Conservation (phyloP, 2,329 filamentous ascomycete genomes). For the Plenodomus biglobosus region DNA sequence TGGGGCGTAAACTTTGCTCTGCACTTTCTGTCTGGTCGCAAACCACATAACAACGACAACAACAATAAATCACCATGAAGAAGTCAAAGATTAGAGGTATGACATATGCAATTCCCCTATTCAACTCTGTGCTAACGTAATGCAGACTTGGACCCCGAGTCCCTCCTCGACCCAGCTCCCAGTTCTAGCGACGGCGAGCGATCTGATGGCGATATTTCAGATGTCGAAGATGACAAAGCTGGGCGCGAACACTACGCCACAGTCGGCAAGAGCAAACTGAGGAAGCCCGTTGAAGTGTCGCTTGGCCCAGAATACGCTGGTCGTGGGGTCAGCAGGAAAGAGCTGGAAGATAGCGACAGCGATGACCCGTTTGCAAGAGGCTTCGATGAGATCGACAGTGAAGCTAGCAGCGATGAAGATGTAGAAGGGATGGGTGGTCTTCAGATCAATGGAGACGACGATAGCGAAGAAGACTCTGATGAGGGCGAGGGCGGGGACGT, state of each 20-base stretch:
- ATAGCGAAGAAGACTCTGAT: slow-evolving; percentile 36
- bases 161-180: slow-evolving; percentile 58
- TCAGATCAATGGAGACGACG: slow-evolving; percentile 6
- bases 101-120: rapidly evolving
- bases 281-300: slow-evolving; percentile 67
- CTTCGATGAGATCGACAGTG: slow-evolving; percentile 46
- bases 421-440: slow-evolving; percentile 19
- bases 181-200: slow-evolving; percentile 60
- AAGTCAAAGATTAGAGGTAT: slow-evolving; percentile 39
- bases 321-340: slow-evolving; percentile 69
- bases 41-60: background rate
- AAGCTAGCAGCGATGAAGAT: slow-evolving; percentile 44
- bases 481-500: slow-evolving; percentile 53
- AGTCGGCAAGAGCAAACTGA: slow-evolving; percentile 83
- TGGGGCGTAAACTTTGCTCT: slow-evolving; percentile 28
- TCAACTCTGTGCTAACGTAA: background rate
- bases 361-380: slow-evolving; percentile 53
- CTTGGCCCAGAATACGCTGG: slow-evolving; percentile 82
- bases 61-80: slow-evolving; percentile 20
- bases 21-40: slow-evolving; percentile 4
- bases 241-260: slow-evolving; percentile 85
- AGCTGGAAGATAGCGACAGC: slow-evolving; percentile 58
- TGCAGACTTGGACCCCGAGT: slow-evolving; percentile 80
- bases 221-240: slow-evolving; percentile 50
- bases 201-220: slow-evolving; percentile 51